Conservation (phyloP, 305 asterid species). For the Fraxinus sp. region DNA sequence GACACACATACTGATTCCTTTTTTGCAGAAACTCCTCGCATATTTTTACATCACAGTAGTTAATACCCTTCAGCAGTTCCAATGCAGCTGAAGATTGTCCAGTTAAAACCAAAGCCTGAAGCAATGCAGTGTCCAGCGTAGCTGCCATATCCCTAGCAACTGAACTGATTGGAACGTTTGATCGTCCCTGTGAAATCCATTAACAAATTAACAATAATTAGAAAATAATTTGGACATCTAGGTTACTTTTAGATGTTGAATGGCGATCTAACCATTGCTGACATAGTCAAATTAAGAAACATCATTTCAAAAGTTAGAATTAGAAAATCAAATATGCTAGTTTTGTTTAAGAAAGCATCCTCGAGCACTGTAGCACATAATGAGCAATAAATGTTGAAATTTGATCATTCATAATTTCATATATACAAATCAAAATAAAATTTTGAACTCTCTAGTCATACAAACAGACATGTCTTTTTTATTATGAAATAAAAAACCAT, state of each 20-base stretch:
- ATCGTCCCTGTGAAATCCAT: conserved; percentile 58
- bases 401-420: conserved; percentile 11
- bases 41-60: conserved; percentile 79
- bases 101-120: conserved; percentile 84
- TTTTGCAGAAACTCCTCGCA: conserved; percentile 85
- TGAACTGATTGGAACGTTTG: conserved; percentile 63
- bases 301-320: conserved; percentile 6
- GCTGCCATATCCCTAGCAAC: conserved; percentile 96
- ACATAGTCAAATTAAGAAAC: not conserved
- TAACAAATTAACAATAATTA: conserved; percentile 13
- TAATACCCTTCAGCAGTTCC: conserved; percentile 78
- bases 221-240: conserved; percentile 21
- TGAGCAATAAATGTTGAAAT: conserved; percentile 13
- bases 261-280: not conserved
- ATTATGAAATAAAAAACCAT: not conserved
- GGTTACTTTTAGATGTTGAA: conserved; percentile 14
- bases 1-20: conserved; percentile 63
- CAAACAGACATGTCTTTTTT: not conserved
- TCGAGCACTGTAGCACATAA: not conserved
- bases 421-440: conserved; percentile 7
- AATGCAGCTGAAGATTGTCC: conserved; percentile 89
- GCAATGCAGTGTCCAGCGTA: conserved; percentile 83
- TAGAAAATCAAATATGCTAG: conserved; percentile 4
- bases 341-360: not conserved
- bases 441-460: not conserved